Evolutionary conservation across 805 yeast species (phyloP).

Genomic region (Saturnispora mendoncae): DNA sequence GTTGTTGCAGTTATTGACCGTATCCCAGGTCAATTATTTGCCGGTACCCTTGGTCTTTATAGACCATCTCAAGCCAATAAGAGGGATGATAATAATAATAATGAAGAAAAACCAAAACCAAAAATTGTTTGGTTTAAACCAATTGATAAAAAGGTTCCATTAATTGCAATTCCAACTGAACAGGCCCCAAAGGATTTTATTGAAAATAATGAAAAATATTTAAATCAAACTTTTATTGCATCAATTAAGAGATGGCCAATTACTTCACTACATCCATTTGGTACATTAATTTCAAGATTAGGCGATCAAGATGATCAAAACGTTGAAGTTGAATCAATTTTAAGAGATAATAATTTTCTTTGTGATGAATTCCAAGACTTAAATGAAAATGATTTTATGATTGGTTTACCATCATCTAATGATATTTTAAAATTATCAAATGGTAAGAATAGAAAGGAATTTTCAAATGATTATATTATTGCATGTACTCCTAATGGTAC

Average conservation of each 20-base stretch:
- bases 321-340: slow-evolving; percentile 79
- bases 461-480: slow-evolving; percentile 50
- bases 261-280: slow-evolving; percentile 96
- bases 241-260: slow-evolving; percentile 99
- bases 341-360: slow-evolving; percentile 77
- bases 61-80: slow-evolving; percentile 93
- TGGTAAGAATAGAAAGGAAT: slow-evolving; percentile 39
- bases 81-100: slow-evolving; percentile 33
- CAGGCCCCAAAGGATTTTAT: slow-evolving; percentile 96
- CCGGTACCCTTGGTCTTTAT: slow-evolving; percentile 87
- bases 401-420: slow-evolving; percentile 33
- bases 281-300: slow-evolving; percentile 78
- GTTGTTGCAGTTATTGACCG: slow-evolving; percentile 97
- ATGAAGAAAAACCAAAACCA: slow-evolving; percentile 40
- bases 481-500: slow-evolving; percentile 52
- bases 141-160: slow-evolving; percentile 93
- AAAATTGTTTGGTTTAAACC: slow-evolving; percentile 99
- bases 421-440: slow-evolving; percentile 23
- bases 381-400: slow-evolving; percentile 22
- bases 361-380: slow-evolving; percentile 68
- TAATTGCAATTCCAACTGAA: slow-evolving; percentile 97
- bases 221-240: slow-evolving; percentile 80
- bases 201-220: slow-evolving; percentile 78
- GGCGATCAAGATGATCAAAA: slow-evolving; percentile 71
- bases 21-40: slow-evolving; percentile 91